phyloP scores from a whole-genome alignment of 2,329 filamentous ascomycete genomes.

The Coniella vitis region DNA sequence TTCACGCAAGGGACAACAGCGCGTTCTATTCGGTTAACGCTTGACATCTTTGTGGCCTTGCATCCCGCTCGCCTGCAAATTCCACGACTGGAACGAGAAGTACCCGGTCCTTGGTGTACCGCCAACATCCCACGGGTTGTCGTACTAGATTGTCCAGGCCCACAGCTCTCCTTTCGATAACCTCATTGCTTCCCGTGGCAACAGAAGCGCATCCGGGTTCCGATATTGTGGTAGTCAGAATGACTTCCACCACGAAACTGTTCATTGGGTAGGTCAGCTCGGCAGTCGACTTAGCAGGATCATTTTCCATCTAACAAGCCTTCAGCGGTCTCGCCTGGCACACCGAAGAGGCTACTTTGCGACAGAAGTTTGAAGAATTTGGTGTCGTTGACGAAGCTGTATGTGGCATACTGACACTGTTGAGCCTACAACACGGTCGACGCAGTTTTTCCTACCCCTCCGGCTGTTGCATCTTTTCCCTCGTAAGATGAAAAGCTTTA shows the following conservation, averaged over 20 bases:
- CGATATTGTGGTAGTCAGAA: conserved; percentile 36
- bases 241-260: conserved; percentile 67
- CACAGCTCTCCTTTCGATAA: neutral
- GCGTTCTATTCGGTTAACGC: too few species aligned
- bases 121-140: neutral
- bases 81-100: neutral
- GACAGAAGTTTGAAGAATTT: conserved; percentile 87
- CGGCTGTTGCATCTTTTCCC: neutral
- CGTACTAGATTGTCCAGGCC: neutral
- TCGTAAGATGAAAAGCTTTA: neutral
- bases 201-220: conserved; percentile 6
- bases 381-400: conserved; percentile 92
- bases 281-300: neutral
- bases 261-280: conserved; percentile 73
- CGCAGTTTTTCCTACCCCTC: neutral
- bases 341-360: conserved; percentile 82
- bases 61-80: neutral
- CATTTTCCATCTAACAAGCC: conserved; percentile 17
- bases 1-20: too few species aligned
- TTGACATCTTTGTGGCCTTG: too few species aligned
- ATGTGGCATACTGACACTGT: conserved; percentile 37
- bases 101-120: neutral
- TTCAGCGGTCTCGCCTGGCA: conserved; percentile 93
- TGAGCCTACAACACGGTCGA: too few species aligned
- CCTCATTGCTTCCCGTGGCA: neutral